These are phyloP conservation scores for Plectosphaerella sp. DNA, from an alignment of 2,329 filamentous ascomycete species.

Conservation along the genomic window DNA sequence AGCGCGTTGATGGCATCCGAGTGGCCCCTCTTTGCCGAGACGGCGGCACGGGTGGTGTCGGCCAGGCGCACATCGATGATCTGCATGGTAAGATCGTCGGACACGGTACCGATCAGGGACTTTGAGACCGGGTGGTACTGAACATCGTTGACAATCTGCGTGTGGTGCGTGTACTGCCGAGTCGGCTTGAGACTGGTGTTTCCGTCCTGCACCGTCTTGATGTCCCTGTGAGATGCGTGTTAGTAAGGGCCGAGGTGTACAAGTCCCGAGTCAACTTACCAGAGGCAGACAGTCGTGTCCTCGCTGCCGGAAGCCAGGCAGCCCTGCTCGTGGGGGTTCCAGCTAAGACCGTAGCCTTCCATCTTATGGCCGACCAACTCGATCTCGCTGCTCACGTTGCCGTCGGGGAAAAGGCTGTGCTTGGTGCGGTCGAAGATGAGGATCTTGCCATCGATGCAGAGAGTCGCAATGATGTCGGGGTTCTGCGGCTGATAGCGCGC, in stretches of 20 bases:
- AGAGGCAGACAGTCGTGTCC: constrained; percentile 86
- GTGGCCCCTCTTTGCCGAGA: constrained; percentile 70
- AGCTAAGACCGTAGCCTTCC: constrained; percentile 90
- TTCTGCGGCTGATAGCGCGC: constrained; percentile 97
- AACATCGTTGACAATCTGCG: constrained; percentile 91
- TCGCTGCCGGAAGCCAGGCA: constrained; percentile 86
- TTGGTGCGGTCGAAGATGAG: constrained; percentile 96
- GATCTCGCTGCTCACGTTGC: constrained; percentile 74
- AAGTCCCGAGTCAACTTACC: constrained; percentile 47
- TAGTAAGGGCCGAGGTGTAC: neutral
- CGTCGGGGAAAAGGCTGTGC: constrained; percentile 73
- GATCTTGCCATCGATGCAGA: constrained; percentile 81
- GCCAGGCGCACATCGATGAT: constrained; percentile 79
- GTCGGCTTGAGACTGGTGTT: constrained; percentile 67
- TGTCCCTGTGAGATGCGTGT: constrained; percentile 54
- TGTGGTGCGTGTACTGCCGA: constrained; percentile 81
- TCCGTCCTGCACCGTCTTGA: constrained; percentile 68
- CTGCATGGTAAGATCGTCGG: constrained; percentile 90
- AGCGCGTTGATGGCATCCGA: constrained; percentile 93
- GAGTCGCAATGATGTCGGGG: constrained; percentile 90
- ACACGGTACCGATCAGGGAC: constrained; percentile 85
- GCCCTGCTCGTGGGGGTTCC: constrained; percentile 81
- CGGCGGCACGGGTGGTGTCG: constrained; percentile 62
- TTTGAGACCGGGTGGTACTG: constrained; percentile 88
- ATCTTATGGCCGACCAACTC: constrained; percentile 78